Conservation (phyloP, 2,329 filamentous ascomycete species). For the Arthroderma sp. region DNA sequence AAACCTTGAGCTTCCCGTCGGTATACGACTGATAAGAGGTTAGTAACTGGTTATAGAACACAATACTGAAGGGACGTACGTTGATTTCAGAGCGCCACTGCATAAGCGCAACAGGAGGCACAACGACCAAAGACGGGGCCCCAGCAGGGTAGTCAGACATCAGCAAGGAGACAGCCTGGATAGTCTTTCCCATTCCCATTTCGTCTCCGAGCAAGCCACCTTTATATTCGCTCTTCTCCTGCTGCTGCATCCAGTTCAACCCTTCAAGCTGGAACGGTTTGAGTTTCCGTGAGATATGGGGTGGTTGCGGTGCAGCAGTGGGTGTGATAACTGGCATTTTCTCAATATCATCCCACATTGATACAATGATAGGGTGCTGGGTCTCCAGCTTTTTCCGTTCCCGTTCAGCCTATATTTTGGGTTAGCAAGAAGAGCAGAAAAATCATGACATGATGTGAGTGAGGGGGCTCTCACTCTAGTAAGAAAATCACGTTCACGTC, state of each 20-base stretch:
- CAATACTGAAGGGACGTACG: constrained; percentile 27
- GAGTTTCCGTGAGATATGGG: constrained; percentile 64
- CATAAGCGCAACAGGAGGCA: constrained; percentile 87
- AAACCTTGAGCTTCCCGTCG: constrained; percentile 74
- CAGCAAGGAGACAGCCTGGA: constrained; percentile 91
- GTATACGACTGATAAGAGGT: constrained; percentile 46
- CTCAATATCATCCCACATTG: constrained; percentile 73
- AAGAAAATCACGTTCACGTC: background rate
- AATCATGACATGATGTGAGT: no score
- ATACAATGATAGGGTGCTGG: constrained; percentile 63
- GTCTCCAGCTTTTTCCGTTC: constrained; percentile 57
- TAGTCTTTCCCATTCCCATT: constrained; percentile 98
- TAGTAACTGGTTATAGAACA: constrained; percentile 4
- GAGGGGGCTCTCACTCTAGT: constrained; percentile 2
- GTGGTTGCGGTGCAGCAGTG: constrained; percentile 56
- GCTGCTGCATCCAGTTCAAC: constrained; percentile 82
- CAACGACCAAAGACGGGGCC: constrained; percentile 71
- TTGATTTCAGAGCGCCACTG: constrained; percentile 81
- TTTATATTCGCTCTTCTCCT: constrained; percentile 74
- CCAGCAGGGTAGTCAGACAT: constrained; percentile 92
- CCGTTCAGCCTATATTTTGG: constrained; percentile 23
- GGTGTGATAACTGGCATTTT: constrained; percentile 53
- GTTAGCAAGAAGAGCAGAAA: no score
- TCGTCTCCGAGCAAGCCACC: constrained; percentile 90
- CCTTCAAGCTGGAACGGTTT: constrained; percentile 93